Conservation (phyloP, 352 stramenopile species). For the Phytophthora boehmeriae region DNA sequence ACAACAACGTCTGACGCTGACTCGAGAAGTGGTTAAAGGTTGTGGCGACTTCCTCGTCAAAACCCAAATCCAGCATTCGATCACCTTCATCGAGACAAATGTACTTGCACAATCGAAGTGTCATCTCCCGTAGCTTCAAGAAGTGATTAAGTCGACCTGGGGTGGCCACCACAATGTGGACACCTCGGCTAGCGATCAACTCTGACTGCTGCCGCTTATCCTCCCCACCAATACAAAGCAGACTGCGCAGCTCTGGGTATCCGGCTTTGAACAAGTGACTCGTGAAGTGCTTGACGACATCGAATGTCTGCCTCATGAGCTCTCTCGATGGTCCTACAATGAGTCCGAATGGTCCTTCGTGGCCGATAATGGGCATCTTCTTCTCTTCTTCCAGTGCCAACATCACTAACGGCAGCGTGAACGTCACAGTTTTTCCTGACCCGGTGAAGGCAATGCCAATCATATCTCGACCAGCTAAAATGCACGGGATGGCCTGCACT, state of each 20-base stretch:
- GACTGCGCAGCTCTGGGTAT: slow-evolving; percentile 86
- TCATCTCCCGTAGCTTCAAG: slow-evolving; percentile 95
- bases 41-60: slow-evolving; percentile 92
- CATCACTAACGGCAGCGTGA: slow-evolving; percentile 97
- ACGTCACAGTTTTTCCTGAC: slow-evolving; percentile 98
- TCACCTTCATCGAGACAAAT: slow-evolving; percentile 99
- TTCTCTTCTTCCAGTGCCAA: slow-evolving; percentile 96
- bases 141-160: slow-evolving; percentile 97
- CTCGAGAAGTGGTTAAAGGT: slow-evolving; percentile 98
- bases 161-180: slow-evolving; percentile 98
- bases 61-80: slow-evolving; percentile 97
- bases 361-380: slow-evolving; percentile 92
- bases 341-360: slow-evolving; percentile 97
- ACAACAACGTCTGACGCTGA: slow-evolving; percentile 98
- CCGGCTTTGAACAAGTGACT: slow-evolving; percentile 65
- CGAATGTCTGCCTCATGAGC: slow-evolving; percentile 97
- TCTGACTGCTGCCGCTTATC: slow-evolving; percentile 93
- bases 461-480: slow-evolving; percentile 96
- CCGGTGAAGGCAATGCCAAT: slow-evolving; percentile 99
- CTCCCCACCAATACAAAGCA: slow-evolving; percentile 97
- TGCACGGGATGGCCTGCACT: slow-evolving; percentile 98
- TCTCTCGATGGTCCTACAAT: slow-evolving; percentile 97
- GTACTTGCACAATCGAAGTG: slow-evolving; percentile 95
- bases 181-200: slow-evolving; percentile 82
- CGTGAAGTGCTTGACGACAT: slow-evolving; percentile 96